Base-by-base conservation (phyloP, 768 basidiomycete species). In the Auricularia sp. region DNA sequence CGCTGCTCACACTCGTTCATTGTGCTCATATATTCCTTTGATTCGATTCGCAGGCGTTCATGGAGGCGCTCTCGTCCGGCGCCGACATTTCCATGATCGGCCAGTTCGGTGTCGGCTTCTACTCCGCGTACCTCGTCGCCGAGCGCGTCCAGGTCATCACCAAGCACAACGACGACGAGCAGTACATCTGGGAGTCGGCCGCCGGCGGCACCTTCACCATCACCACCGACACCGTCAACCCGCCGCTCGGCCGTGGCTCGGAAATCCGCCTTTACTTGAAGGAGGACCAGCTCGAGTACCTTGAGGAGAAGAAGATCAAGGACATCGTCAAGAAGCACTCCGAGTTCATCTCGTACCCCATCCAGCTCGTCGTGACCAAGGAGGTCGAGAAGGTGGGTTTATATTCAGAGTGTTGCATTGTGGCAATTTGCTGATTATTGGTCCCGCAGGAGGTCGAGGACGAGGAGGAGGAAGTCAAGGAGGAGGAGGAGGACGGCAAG, bases 181-280 rank as follows among this genome's bases (percentile, higher is more conserved):
- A 98, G 78, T 98, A 99, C 82, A 94, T 99, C 78, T 99, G 96
- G 97, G 96, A 99, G 84, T 99, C 96, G n/a, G 90, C 97, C 68
- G 96, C 96, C 39, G 97, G 96, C 74, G 97, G 96, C 64, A 99
- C 96, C 63, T 99, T 98, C 83, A 98, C 97, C 73, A 97, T 99
- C 80, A 97, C 95, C 61, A 88, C 80, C 65, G 96, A 98, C 77
- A 91, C 86, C 66, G 78, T 88, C 75, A 95, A 95, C 81, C 87
- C 89, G 33, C 84, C 91, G 68, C 84, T 99, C 64, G 92, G 91
- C 65, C 95, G 97, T 74, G 96, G 97, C 78, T 88, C 90, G 60
- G 91, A 96, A 78, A 84, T 96, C 72, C 87, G 87, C 68, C 87
- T 96, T 66, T 92, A 79, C 84, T 80, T 99, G 76, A 98, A 99